Evolutionary conservation across 73 alveolate genomes (phyloP), one percentile per base, ranked within the genome.

Genomic region (Halteria grandinella): DNA sequence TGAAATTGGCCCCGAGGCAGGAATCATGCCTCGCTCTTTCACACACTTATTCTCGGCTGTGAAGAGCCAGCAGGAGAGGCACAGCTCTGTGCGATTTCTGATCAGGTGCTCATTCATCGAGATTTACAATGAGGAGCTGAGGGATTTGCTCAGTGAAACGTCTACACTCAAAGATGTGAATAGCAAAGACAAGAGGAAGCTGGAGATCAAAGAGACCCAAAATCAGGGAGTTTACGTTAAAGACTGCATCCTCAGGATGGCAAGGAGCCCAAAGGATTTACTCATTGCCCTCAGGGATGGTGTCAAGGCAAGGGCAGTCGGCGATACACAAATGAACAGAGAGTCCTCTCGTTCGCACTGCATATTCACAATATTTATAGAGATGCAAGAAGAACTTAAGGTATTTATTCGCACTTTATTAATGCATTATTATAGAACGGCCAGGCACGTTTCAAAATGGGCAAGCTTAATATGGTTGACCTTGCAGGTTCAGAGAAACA

Each of bases 401-500:
- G 66, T 66, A 44, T 8, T 32, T 18, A 7, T 7, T 10, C 7
- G 25, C 18, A 11, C 12, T 17, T 21, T 29, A 24, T 44, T 66
- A 21, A n/a, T n/a, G n/a, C n/a, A n/a, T n/a, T n/a, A 39, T 39
- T 39, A 14, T 10, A 14, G 50, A 11, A 11, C 15, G 10, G 50
- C 18, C 18, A 66, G 24, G 43, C 43, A 66, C 21, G 47, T 23
- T 45, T 66, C 10, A 66, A 45, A 31, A 31, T 66, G 64, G 80
- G 80, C 7, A 66, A 66, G 52, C 53, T 97, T 48, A 93, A 97
- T 74, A 71, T 97, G 41, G 99, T 97, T 2, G 99, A 97, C 89
- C 81, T 97, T 57, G 99, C 99, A 12, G 99, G 99, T 6, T 83
- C 97, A 74, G 99, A 97, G 79, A 88, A 98, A 53, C 91, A 88